These are phyloP conservation scores for Pyrenophora graminea DNA, from an alignment of 2,329 filamentous ascomycete species.

Conservation along the genomic window DNA sequence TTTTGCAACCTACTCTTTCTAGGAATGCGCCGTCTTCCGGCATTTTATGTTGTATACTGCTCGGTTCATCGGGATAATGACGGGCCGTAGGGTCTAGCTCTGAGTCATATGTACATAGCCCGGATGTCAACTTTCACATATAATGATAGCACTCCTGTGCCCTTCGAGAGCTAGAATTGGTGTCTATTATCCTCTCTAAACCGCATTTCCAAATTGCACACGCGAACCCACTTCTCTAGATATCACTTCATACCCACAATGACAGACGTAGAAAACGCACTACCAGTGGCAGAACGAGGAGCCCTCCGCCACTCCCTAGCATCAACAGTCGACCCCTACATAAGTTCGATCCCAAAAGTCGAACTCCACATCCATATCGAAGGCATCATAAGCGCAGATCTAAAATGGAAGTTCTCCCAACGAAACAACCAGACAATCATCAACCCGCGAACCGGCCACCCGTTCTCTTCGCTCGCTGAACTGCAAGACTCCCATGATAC, in stretches of 20 bases:
- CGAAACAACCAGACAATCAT: conserved; percentile 38
- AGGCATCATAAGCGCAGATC: conserved; percentile 49
- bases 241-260: neutral
- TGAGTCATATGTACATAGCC: neutral
- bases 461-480: neutral
- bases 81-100: neutral
- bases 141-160: too few species aligned
- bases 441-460: neutral
- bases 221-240: neutral
- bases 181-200: neutral
- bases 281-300: conserved; percentile 10
- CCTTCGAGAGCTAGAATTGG: neutral
- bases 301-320: conserved; percentile 4
- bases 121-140: neutral
- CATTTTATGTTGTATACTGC: neutral
- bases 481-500: conserved; percentile 38
- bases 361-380: conserved; percentile 56
- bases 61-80: conserved; percentile 11
- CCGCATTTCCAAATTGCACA: neutral
- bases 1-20: too few species aligned
- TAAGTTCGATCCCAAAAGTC: conserved; percentile 44
- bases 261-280: conserved; percentile 15
- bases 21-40: too few species aligned
- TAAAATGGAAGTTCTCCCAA: conserved; percentile 50
- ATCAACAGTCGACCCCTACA: conserved; percentile 7